Percentiles rank a stretch among this genome's conserved stretches.
Evolutionary conservation across 495 filamentous ascomycete species (phyloP).

Genomic region (Hypoxylon trugodes): DNA sequence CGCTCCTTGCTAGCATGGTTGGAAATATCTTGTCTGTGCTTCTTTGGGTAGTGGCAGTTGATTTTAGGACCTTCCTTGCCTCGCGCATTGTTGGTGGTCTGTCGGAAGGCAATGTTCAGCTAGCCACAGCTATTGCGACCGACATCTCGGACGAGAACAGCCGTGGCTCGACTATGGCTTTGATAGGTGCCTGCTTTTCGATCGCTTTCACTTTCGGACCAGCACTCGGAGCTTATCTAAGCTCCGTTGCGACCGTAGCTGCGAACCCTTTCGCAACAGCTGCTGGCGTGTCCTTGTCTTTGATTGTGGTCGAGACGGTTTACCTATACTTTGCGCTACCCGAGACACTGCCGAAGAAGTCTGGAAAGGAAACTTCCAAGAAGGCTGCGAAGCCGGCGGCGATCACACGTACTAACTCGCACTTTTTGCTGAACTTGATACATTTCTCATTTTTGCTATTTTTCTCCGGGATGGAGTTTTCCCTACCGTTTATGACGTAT

Average conservation of each 20-base stretch:
- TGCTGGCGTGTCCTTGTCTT: slow-evolving; percentile 79
- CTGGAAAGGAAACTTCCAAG: slow-evolving; percentile 41
- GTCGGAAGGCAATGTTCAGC: slow-evolving; percentile 96
- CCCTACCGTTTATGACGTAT: slow-evolving; percentile 94
- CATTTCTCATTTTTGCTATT: slow-evolving; percentile 94
- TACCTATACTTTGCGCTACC: slow-evolving; percentile 90
- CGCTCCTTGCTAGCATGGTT: slow-evolving; percentile 91
- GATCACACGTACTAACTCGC: slow-evolving; percentile 75
- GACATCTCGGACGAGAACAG: slow-evolving; percentile 87
- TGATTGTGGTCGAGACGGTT: slow-evolving; percentile 84
- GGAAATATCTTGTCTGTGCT: slow-evolving; percentile 93
- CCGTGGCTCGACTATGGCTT: slow-evolving; percentile 89
- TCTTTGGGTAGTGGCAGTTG: slow-evolving; percentile 90
- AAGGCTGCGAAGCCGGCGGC: slow-evolving; percentile 27
- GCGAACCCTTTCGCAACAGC: slow-evolving; percentile 94
- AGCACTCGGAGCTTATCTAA: slow-evolving; percentile 85
- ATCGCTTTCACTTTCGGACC: slow-evolving; percentile 98
- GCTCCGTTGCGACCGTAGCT: slow-evolving; percentile 74
- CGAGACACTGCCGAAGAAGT: slow-evolving; percentile 78
- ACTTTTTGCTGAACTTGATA: slow-evolving; percentile 80
- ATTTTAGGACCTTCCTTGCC: slow-evolving; percentile 95
- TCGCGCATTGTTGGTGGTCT: slow-evolving; percentile 91
- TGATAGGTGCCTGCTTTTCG: slow-evolving; percentile 95
- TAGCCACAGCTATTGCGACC: slow-evolving; percentile 95
- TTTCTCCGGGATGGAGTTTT: slow-evolving; percentile 97